Conservation (phyloP, 352 stramenopile genomes). For the Phytopythium ostracodes region DNA sequence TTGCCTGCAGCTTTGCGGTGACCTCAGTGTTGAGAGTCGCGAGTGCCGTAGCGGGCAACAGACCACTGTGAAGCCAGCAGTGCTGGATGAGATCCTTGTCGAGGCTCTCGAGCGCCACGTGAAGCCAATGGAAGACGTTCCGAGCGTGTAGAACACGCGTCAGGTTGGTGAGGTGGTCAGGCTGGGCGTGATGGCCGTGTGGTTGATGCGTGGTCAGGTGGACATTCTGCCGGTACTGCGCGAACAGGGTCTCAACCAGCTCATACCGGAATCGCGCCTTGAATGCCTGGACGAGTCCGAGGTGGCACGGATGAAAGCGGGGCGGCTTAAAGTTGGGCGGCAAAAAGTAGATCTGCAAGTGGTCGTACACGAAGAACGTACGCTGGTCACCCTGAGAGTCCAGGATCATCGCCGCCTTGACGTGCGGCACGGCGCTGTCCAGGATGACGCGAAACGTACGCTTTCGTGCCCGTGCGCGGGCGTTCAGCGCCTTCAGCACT, state of each 20-base stretch:
- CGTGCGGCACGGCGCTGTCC: slow-evolving; percentile 75
- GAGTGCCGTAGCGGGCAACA: slow-evolving; percentile 63
- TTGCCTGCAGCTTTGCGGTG: slow-evolving; percentile 13
- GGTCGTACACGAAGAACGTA: slow-evolving; percentile 84
- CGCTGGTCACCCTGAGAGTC: slow-evolving; percentile 83
- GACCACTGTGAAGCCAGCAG: slow-evolving; percentile 69
- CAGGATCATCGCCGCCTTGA: slow-evolving; percentile 84
- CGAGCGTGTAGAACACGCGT: slow-evolving; percentile 56
- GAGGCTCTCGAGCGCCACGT: slow-evolving; percentile 68
- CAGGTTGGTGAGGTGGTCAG: slow-evolving; percentile 10
- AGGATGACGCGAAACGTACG: slow-evolving; percentile 80
- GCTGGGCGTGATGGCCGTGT: slow-evolving; percentile 18
- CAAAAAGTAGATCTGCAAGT: slow-evolving; percentile 78
- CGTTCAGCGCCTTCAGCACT: slow-evolving; percentile 78
- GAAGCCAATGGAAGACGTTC: slow-evolving; percentile 86
- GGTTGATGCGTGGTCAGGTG: slow-evolving; percentile 30
- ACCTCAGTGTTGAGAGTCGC: slow-evolving; percentile 48
- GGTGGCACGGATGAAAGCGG: slow-evolving; percentile 70
- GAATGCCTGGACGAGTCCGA: slow-evolving; percentile 75
- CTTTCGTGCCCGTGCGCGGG: slow-evolving; percentile 59
- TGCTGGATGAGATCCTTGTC: slow-evolving; percentile 63
- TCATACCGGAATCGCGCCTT: slow-evolving; percentile 78
- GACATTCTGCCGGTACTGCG: slow-evolving; percentile 47
- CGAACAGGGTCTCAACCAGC: slow-evolving; percentile 75
- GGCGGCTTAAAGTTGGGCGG: slow-evolving; percentile 73